Evolutionary conservation across 352 stramenopile genomes (phyloP).

Genomic region (Phytophthora crassamura): DNA sequence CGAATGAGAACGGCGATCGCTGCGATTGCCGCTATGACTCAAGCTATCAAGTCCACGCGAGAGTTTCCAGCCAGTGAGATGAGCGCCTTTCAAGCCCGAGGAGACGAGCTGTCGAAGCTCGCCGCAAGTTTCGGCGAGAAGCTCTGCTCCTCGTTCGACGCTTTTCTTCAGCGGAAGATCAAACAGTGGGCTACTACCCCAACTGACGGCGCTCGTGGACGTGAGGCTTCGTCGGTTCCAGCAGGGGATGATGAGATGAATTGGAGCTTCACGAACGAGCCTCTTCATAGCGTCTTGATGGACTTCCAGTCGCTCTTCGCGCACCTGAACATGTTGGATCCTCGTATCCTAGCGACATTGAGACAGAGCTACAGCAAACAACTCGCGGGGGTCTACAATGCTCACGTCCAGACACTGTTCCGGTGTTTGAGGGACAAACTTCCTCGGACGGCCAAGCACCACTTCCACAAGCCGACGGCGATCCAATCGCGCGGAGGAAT

Average conservation of each 20-base stretch:
- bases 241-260: slow-evolving; percentile 57
- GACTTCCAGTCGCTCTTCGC: slow-evolving; percentile 59
- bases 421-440: slow-evolving; percentile 68
- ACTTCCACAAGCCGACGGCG: slow-evolving; percentile 65
- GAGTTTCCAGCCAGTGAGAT: slow-evolving; percentile 73
- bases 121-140: slow-evolving; percentile 60
- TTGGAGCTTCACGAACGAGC: slow-evolving; percentile 71
- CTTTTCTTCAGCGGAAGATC: slow-evolving; percentile 56
- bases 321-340: slow-evolving; percentile 51
- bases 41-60: slow-evolving; percentile 65
- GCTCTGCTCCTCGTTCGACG: slow-evolving; percentile 56
- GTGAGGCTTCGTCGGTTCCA: slow-evolving; percentile 31
- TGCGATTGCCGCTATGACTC: slow-evolving; percentile 53
- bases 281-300: slow-evolving; percentile 50
- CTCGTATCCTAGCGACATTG: slow-evolving; percentile 37
- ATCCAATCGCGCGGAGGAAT: slow-evolving; percentile 68
- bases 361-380: slow-evolving; percentile 67
- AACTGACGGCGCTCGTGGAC: slow-evolving; percentile 22
- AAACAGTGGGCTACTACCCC: slow-evolving; percentile 37
- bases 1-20: slow-evolving; percentile 45
- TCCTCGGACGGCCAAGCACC: slow-evolving; percentile 48
- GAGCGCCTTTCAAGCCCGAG: slow-evolving; percentile 57
- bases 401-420: slow-evolving; percentile 66
- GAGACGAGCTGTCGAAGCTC: slow-evolving; percentile 62
- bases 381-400: slow-evolving; percentile 53